Conservation (phyloP, 352 stramenopile genomes). For the Globisporangium megalacanthum region DNA sequence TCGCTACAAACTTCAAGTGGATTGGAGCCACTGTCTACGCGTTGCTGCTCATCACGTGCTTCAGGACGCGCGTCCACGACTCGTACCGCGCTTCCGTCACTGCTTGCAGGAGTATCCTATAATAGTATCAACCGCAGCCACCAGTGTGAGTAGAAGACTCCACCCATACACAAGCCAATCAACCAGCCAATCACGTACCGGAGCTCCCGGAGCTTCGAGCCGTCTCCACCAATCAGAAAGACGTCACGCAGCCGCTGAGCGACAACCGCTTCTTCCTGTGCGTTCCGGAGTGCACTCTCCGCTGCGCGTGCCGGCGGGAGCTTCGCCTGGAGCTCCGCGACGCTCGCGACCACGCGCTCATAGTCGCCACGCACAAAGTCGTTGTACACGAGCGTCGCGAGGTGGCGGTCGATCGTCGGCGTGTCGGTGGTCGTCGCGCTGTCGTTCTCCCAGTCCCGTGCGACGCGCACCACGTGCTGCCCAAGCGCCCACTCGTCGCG, state of each 20-base stretch:
- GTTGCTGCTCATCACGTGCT: slow-evolving; percentile 25
- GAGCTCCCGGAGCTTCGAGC: slow-evolving; percentile 36
- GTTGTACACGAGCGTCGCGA: slow-evolving; percentile 44
- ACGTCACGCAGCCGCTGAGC: slow-evolving; percentile 27
- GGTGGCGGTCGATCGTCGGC: slow-evolving; percentile 50
- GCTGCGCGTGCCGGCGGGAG: slow-evolving; percentile 27
- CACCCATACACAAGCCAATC: not conserved
- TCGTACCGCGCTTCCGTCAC: slow-evolving; percentile 50
- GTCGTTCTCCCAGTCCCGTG: slow-evolving; percentile 66
- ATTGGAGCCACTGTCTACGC: no score
- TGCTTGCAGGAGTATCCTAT: slow-evolving; percentile 45
- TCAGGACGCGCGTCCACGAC: slow-evolving; percentile 33
- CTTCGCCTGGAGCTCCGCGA: slow-evolving; percentile 60
- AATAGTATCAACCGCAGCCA: no score
- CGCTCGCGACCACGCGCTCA: slow-evolving; percentile 56
- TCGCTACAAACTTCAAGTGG: no score
- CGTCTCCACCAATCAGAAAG: slow-evolving; percentile 24
- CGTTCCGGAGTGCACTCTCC: slow-evolving; percentile 18
- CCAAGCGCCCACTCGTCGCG: slow-evolving; percentile 71
- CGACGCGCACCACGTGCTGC: slow-evolving; percentile 74
- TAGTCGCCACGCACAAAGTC: slow-evolving; percentile 56
- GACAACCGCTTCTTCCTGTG: slow-evolving; percentile 20
- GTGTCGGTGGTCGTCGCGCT: slow-evolving; percentile 10
- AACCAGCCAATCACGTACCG: slow-evolving; percentile 18
- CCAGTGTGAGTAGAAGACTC: not conserved